Evolutionary conservation across 164 flowering plant genomes (phyloP).

Genomic region (Vitis rupestris): DNA sequence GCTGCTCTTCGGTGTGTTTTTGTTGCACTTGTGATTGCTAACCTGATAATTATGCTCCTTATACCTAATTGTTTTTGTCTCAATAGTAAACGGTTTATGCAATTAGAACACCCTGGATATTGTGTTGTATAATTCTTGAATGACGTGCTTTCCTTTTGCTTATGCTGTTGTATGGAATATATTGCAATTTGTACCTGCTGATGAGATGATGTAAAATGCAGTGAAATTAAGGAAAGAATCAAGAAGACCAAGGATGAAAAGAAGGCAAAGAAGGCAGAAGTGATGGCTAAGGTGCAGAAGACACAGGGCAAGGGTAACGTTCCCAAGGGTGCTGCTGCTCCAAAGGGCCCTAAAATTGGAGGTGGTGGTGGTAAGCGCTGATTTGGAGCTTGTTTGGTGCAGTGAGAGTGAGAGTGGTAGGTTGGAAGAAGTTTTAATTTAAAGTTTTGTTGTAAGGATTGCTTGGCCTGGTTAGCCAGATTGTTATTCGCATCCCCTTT

Average conservation of each 20-base stretch:
- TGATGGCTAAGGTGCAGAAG: conserved; percentile 37
- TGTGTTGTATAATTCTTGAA: background rate
- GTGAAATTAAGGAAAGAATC: conserved; percentile 59
- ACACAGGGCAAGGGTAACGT: conserved; percentile 28
- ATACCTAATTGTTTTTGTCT: no score
- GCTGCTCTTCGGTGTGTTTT: conserved; percentile 54
- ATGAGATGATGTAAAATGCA: conserved; percentile 7
- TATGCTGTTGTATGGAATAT: background rate
- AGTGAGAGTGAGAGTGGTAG: background rate
- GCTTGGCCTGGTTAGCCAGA: background rate
- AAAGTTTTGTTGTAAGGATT: conserved; percentile 2
- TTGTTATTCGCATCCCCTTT: background rate
- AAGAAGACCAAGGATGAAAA: conserved; percentile 63
- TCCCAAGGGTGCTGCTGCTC: conserved; percentile 34
- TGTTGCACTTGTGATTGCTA: no score
- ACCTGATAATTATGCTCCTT: no score
- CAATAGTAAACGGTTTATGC: no score
- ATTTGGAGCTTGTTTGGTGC: background rate
- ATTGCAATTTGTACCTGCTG: background rate
- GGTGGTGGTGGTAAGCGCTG: conserved; percentile 61
- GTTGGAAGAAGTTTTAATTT: background rate
- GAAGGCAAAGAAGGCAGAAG: conserved; percentile 66
- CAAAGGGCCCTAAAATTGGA: conserved; percentile 53
- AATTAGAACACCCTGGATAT: background rate
- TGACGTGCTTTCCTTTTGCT: no score